phyloP scores from a whole-genome alignment of 495 filamentous ascomycete genomes.

The Podospora australis region DNA sequence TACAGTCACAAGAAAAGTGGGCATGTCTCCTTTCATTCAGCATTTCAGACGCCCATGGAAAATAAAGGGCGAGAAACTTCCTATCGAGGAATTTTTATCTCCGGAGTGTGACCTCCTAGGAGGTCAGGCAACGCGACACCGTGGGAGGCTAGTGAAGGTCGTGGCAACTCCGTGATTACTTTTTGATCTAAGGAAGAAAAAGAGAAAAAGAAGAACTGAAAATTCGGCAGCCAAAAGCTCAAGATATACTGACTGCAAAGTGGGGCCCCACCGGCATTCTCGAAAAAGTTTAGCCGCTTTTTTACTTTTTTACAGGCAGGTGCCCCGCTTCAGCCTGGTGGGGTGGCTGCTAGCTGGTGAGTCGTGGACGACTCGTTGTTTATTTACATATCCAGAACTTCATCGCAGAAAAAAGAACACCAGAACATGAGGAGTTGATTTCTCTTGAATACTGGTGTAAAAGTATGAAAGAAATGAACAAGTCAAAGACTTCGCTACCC shows the following conservation, averaged over 20 bases:
- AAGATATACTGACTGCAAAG: slow-evolving; percentile 1
- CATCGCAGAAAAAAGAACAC: no score
- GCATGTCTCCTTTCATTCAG: slow-evolving; percentile 40
- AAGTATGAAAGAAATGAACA: no score
- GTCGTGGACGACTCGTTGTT: no score
- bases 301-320: background rate
- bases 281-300: slow-evolving; percentile 1
- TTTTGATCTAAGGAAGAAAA: slow-evolving; percentile 48
- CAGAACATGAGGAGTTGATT: no score
- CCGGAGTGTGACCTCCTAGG: slow-evolving; percentile 35
- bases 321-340: background rate
- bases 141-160: slow-evolving; percentile 44
- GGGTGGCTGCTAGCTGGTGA: no score
- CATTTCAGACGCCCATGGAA: slow-evolving; percentile 39
- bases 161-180: slow-evolving; percentile 47
- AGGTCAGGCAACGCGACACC: slow-evolving; percentile 48
- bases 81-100: slow-evolving; percentile 47
- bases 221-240: slow-evolving; percentile 2
- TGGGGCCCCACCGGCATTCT: background rate
- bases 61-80: slow-evolving; percentile 40
- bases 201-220: slow-evolving; percentile 14
- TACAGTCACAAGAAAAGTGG: background rate
- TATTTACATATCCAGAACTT: no score
- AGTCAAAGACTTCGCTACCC: no score
- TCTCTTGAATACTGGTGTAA: no score